phyloP scores from a whole-genome alignment of 345 rosid species.

The Hirschfeldia incana region DNA sequence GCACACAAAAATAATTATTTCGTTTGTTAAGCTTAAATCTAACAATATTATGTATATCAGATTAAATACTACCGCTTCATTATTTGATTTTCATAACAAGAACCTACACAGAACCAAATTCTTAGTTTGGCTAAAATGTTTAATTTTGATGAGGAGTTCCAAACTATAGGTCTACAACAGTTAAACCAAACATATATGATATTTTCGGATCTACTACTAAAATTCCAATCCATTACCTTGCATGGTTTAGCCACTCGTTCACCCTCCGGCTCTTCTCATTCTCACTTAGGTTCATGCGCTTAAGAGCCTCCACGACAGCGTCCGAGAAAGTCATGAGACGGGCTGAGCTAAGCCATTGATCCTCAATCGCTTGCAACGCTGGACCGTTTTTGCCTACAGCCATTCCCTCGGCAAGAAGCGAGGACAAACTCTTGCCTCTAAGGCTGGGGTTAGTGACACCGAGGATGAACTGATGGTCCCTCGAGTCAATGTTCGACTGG shows the following conservation, averaged over 20 bases:
- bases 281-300: constrained; percentile 56
- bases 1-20: background rate
- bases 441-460: constrained; percentile 85
- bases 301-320: constrained; percentile 61
- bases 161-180: background rate
- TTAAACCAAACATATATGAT: background rate
- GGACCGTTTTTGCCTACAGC: constrained; percentile 70
- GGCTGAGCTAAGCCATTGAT: constrained; percentile 77
- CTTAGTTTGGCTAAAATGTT: background rate
- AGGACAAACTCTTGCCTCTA: constrained; percentile 63
- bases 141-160: background rate
- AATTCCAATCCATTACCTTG: constrained; percentile 40
- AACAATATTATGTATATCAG: background rate
- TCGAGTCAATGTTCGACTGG: constrained; percentile 75
- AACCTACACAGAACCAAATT: background rate
- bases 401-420: constrained; percentile 73
- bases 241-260: constrained; percentile 69
- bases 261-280: constrained; percentile 59
- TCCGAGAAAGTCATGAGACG: constrained; percentile 79
- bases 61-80: background rate
- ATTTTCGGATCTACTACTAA: background rate
- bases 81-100: background rate
- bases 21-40: background rate
- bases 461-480: constrained; percentile 92
- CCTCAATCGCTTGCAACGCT: constrained; percentile 77